Evolutionary conservation across 73 alveolate genomes (phyloP).

Genomic region (Tetrahymena borealis): DNA sequence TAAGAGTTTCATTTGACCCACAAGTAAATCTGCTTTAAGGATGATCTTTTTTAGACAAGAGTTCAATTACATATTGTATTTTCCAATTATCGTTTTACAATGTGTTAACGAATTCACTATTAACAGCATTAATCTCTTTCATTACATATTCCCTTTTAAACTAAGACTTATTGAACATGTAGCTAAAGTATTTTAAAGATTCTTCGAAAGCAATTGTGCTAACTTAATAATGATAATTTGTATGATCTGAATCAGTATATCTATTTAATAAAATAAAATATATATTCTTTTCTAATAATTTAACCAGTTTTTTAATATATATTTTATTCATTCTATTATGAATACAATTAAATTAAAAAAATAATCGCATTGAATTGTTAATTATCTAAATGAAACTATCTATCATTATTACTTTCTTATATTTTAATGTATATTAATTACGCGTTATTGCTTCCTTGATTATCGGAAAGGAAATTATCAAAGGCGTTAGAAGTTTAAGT

Average conservation of each 20-base stretch:
- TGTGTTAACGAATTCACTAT: not conserved
- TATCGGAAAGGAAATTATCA: not conserved
- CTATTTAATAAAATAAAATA: not conserved
- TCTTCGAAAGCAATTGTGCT: not conserved
- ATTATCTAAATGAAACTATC: not conserved
- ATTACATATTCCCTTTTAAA: not conserved
- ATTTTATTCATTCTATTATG: no score
- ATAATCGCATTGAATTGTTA: not conserved
- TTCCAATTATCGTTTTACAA: not conserved
- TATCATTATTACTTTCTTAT: not conserved
- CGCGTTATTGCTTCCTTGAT: not conserved
- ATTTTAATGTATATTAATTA: not conserved
- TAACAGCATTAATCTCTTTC: not conserved
- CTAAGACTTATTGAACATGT: not conserved
- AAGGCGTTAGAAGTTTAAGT: not conserved
- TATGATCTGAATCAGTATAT: not conserved
- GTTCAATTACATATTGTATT: not conserved
- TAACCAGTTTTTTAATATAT: not conserved
- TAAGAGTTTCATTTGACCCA: not conserved
- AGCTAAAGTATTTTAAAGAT: not conserved
- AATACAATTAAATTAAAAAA: no score
- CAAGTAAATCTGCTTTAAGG: not conserved
- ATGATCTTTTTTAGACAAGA: not conserved
- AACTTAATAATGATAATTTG: not conserved
- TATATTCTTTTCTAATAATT: not conserved